A percentile compares a stretch with the other conserved stretches of the same genome.
Conservation (phyloP, 2,329 filamentous ascomycete genomes). For the Pezicula radicicola region DNA sequence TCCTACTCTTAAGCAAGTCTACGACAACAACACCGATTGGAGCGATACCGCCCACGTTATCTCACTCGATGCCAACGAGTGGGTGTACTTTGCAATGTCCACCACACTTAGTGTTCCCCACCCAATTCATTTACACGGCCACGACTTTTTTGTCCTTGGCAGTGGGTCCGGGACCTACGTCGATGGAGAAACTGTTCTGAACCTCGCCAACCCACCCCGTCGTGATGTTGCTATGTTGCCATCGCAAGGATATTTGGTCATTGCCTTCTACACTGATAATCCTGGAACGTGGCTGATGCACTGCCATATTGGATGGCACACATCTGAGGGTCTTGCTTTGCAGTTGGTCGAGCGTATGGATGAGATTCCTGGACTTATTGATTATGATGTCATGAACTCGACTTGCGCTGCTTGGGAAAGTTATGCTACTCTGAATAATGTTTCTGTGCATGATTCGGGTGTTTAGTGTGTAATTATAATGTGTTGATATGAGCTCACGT, state of each 20-base stretch:
- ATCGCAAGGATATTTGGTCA: conserved; percentile 19
- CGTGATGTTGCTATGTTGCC: conserved; percentile 48
- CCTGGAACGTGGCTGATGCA: conserved; percentile 28
- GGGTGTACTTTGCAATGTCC: conserved; percentile 27
- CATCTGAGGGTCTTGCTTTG: conserved; percentile 46
- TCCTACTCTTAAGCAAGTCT: conserved; percentile 38
- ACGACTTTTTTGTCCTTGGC: conserved; percentile 43
- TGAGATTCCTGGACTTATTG: conserved; percentile 6
- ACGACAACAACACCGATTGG: conserved; percentile 21
- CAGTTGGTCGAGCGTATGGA: conserved; percentile 41
- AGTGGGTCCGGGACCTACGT: conserved; percentile 39
- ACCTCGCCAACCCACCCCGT: conserved; percentile 40
- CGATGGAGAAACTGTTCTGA: conserved; percentile 21
- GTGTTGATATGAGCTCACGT: no score
- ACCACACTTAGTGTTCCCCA: conserved; percentile 18
- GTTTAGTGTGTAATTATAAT: conserved; percentile 16
- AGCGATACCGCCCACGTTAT: conserved; percentile 18
- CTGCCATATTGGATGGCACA: conserved; percentile 46
- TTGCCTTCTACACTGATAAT: conserved; percentile 23
- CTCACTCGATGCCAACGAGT: conserved; percentile 20
- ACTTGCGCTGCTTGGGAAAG: conserved; percentile 10
- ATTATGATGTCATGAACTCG: conserved; percentile 13
- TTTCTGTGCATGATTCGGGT: conserved; percentile 8
- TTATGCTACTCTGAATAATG: conserved; percentile 13
- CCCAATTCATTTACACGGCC: conserved; percentile 46